Conservation (phyloP, 1,139 yeast genomes). For the Candida sanyaensis region DNA sequence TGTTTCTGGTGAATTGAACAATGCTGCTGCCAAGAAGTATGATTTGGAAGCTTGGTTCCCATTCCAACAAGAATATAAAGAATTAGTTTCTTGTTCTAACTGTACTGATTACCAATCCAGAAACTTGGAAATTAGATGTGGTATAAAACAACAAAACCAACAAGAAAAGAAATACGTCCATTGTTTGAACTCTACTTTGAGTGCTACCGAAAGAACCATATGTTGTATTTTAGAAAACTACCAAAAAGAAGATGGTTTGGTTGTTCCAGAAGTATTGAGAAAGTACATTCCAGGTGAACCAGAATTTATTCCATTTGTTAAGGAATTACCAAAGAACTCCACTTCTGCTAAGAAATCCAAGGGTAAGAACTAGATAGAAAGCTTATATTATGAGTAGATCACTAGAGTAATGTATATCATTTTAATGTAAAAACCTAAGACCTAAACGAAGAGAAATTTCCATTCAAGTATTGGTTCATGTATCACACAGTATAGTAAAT, state of each 20-base stretch:
- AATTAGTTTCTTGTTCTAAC: constrained; percentile 96
- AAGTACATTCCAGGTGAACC: constrained; percentile 98
- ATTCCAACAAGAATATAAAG: constrained; percentile 97
- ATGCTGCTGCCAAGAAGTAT: constrained; percentile 98
- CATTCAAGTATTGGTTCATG: too few relatives aligned
- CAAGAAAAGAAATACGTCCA: constrained; percentile 97
- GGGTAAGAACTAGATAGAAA: constrained; percentile 4
- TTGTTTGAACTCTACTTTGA: constrained; percentile 94
- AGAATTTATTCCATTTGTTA: constrained; percentile 86
- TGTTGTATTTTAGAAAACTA: constrained; percentile 97
- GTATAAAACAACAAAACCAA: constrained; percentile 94
- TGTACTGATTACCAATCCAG: constrained; percentile 99
- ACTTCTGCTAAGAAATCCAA: constrained; percentile 70
- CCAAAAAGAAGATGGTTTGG: constrained; percentile 94
- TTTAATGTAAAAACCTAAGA: neutral
- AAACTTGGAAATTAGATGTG: constrained; percentile 97
- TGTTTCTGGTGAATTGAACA: constrained; percentile 97
- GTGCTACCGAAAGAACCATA: constrained; percentile 97
- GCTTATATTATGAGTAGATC: neutral
- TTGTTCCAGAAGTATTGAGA: constrained; percentile 92
- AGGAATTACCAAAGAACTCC: constrained; percentile 92
- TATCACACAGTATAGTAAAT: neutral
- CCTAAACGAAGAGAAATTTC: too few relatives aligned
- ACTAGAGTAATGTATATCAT: neutral
- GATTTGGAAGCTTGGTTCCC: constrained; percentile 99